A percentile compares a stretch with the other conserved stretches of the same genome.
Evolutionary conservation across 2,329 filamentous ascomycete genomes (phyloP).

Genomic region (Rhytidhysteron rufulum): DNA sequence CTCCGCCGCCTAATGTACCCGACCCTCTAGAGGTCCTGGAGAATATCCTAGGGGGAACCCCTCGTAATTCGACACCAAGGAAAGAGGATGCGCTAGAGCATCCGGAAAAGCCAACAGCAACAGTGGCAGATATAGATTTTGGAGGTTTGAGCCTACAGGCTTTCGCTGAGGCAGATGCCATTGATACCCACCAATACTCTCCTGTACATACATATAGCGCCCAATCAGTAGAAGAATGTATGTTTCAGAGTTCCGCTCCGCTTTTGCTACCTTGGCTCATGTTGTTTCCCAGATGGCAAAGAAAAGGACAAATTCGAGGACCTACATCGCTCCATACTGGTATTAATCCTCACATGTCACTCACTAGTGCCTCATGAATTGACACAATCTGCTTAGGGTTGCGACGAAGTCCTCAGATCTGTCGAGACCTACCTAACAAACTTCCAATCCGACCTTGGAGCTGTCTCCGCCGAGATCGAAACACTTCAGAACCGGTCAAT

Average conservation of each 20-base stretch:
- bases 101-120: conserved; percentile 38
- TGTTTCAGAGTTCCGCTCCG: conserved; percentile 33
- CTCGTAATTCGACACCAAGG: conserved; percentile 17
- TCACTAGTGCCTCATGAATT: conserved; percentile 1
- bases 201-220: conserved; percentile 49
- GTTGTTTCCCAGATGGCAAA: conserved; percentile 57
- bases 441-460: conserved; percentile 89
- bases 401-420: conserved; percentile 88
- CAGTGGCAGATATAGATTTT: conserved; percentile 73
- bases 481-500: conserved; percentile 83
- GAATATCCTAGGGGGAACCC: conserved; percentile 50
- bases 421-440: conserved; percentile 89
- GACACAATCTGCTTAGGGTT: conserved; percentile 56
- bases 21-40: conserved; percentile 71
- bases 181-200: conserved; percentile 25
- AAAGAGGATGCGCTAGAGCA: conserved; percentile 12
- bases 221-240: conserved; percentile 71
- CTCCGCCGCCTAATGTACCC: conserved; percentile 53
- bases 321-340: conserved; percentile 77
- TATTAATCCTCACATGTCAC: conserved; percentile 14
- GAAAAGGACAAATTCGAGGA: conserved; percentile 86
- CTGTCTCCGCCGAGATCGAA: conserved; percentile 93
- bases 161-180: conserved; percentile 49
- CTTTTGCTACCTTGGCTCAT: conserved; percentile 22
- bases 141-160: conserved; percentile 71